Evolutionary conservation across 2,329 filamentous ascomycete species (phyloP), one percentile per base, ranked within the genome.

Genomic region (Cercospora canescens): DNA sequence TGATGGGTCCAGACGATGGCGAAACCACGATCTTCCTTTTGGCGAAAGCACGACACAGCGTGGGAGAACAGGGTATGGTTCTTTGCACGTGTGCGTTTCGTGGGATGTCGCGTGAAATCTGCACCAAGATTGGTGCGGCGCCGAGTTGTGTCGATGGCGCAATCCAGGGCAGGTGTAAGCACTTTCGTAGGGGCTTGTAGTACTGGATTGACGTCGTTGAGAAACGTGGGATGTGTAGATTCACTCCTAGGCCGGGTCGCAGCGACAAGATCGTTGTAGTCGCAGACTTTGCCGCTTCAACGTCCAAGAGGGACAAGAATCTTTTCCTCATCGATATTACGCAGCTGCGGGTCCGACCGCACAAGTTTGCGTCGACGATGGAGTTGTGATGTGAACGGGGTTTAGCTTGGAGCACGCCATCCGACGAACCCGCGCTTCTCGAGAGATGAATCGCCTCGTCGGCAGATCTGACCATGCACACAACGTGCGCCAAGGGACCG

Each of bases 401-500:
- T 60, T 67, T 67, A 67, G 65, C 65, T 37, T 64, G 21, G 26
- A 67, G 65, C 65, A 67, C 65, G 65, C 65, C 48, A 67, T 67
- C 54, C 58, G 57, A 64, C 62, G 54, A 64, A 18, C 56, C 45
- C 48, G 57, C 57, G 57, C 57, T 32, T 48, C 57, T 60, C 26
- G 26, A 35, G 28, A 26, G 50, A 18, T 45, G 41, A 28, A 37
- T 54, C 64, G 64, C 64, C 30, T 32, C 54, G 61, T 67, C 57
- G 65, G 56, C 61, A 48, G 54, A 39, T 54, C 54, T 41, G 50
- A 26, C 54, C 55, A 54, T 34, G 28, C 32, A 32, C 37, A 45
- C 50, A 37, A 61, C 65, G 65, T 67, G 65, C 65, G 65, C 65
- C 61, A 62, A 67, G 65, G 6, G 24, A 21, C 50, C 59, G 59